A percentile compares a stretch with the other conserved stretches of the same genome.
Conservation (phyloP, 176 grass and related monocot genomes). For the Triticum turgidum region DNA sequence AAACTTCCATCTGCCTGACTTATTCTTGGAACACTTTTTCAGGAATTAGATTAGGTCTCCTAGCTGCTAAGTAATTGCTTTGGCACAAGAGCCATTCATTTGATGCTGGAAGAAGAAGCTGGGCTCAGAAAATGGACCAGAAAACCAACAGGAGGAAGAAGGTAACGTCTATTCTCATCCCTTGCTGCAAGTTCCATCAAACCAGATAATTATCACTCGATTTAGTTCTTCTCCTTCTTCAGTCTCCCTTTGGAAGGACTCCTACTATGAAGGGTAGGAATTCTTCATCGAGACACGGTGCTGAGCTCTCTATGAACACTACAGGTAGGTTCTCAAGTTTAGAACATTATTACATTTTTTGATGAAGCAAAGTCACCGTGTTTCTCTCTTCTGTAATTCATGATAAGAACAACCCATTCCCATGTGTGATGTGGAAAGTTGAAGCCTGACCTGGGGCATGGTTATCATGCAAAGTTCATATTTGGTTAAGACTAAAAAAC, state of each 20-base stretch:
- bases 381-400: neutral
- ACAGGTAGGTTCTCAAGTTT: slow-evolving; percentile 22
- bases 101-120: slow-evolving; percentile 3
- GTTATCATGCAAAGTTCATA: neutral
- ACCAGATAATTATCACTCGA: neutral
- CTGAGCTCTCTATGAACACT: neutral
- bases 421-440: neutral
- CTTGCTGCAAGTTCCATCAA: neutral
- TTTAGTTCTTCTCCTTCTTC: neutral
- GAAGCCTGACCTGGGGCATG: neutral
- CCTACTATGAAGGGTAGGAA: neutral
- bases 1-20: slow-evolving; percentile 22
- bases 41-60: neutral
- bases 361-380: neutral
- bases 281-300: neutral
- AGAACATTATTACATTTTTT: neutral
- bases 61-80: neutral
- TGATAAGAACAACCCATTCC: slow-evolving; percentile 1
- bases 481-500: neutral
- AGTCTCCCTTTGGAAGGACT: slow-evolving; percentile 37
- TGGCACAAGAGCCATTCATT: neutral
- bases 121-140: slow-evolving; percentile 30
- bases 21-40: slow-evolving; percentile 12
- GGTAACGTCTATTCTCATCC: slow-evolving; percentile 20
- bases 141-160: slow-evolving; percentile 40